Conservation (phyloP, 257 asterid species). For the Salvia splendens region DNA sequence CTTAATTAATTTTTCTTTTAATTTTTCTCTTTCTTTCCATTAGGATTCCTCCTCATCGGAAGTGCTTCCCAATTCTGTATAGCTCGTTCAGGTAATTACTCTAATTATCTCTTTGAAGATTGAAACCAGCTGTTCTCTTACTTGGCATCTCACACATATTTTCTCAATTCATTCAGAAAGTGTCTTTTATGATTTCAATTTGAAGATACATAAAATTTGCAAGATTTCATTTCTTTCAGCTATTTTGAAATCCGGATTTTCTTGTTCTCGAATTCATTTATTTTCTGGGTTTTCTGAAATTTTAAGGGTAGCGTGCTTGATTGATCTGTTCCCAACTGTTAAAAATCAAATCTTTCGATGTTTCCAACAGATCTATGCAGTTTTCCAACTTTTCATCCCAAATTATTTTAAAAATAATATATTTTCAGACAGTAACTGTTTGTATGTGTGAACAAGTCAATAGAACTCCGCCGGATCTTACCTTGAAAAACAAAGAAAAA, state of each 20-base stretch:
- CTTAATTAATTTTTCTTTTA: not conserved
- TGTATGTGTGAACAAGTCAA: constrained; percentile 48
- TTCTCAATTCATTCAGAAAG: not conserved
- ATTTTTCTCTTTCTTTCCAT: not conserved
- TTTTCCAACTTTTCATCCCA: constrained; percentile 6
- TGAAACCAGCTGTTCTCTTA: constrained; percentile 16
- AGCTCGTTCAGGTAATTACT: constrained; percentile 44
- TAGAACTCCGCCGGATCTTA: constrained; percentile 46
- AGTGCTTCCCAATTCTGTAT: constrained; percentile 12
- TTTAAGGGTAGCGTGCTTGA: constrained; percentile 29
- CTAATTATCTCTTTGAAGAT: constrained; percentile 11
- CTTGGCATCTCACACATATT: not conserved
- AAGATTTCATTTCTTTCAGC: not conserved
- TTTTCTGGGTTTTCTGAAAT: not conserved
- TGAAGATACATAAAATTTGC: not conserved
- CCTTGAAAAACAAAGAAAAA: constrained; percentile 25
- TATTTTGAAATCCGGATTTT: not conserved
- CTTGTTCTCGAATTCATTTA: not conserved
- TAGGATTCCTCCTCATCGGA: constrained; percentile 30
- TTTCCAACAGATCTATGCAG: constrained; percentile 42
- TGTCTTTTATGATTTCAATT: constrained; percentile 6
- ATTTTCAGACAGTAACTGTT: not conserved
- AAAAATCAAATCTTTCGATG: constrained; percentile 31
- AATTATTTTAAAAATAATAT: not conserved
- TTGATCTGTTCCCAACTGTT: constrained; percentile 27